phyloP scores from a whole-genome alignment of 2,329 filamentous ascomycete genomes.

The Pseudocercospora vitis region DNA sequence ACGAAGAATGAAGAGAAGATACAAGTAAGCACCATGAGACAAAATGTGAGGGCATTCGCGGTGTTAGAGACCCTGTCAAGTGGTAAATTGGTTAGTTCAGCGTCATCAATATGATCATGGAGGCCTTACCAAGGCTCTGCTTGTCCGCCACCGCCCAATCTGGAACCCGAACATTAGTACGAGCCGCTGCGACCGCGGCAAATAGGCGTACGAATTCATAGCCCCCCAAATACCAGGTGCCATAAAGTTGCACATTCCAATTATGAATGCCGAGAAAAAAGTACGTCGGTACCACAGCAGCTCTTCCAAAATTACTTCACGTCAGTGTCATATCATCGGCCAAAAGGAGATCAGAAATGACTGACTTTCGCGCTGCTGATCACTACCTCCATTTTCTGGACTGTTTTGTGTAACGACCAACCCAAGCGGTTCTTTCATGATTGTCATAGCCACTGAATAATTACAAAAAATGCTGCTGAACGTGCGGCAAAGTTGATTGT shows the following conservation, averaged over 20 bases:
- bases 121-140: not conserved
- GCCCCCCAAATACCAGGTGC: constrained; percentile 67
- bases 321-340: not conserved
- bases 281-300: constrained; percentile 70
- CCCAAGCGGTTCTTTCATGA: too few species aligned
- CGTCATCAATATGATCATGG: not conserved
- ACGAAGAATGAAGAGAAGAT: constrained; percentile 64
- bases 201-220: not conserved
- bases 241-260: constrained; percentile 68
- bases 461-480: too few species aligned
- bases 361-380: too few species aligned
- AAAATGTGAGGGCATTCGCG: constrained; percentile 69
- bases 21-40: constrained; percentile 70
- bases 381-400: too few species aligned
- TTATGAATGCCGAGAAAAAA: constrained; percentile 69
- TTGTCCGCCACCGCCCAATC: not conserved
- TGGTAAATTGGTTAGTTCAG: constrained; percentile 65
- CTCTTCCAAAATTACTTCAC: too few species aligned
- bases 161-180: not conserved
- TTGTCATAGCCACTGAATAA: too few species aligned
- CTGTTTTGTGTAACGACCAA: too few species aligned
- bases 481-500: too few species aligned
- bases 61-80: constrained; percentile 66
- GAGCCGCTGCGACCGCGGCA: too few species aligned
- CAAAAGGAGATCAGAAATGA: not conserved